A percentile compares a stretch with the other conserved stretches of the same genome.
Conservation (phyloP, 305 asterid genomes). For the Salvia sclarea region DNA sequence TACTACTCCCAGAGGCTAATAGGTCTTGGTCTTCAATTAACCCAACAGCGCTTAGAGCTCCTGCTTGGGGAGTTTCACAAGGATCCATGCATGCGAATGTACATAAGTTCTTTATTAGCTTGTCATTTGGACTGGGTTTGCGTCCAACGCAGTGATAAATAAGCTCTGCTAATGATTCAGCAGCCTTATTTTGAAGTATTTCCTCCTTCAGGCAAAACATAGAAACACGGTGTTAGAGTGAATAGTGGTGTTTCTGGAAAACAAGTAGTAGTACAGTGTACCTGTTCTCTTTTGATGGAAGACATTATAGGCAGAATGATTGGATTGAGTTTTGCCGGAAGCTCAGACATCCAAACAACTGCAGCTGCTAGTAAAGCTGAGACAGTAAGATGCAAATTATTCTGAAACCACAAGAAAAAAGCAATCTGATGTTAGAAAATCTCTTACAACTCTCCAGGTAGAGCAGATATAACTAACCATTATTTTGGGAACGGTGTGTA, state of each 20-base stretch:
- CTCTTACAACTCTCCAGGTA: conserved; percentile 18
- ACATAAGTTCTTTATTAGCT: conserved; percentile 84
- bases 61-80: conserved; percentile 96
- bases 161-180: conserved; percentile 95
- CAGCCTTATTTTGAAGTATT: conserved; percentile 87
- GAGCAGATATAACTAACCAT: conserved; percentile 13
- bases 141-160: conserved; percentile 79
- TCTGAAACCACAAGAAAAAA: conserved; percentile 53
- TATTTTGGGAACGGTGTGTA: conserved; percentile 1
- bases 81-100: conserved; percentile 89
- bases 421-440: conserved; percentile 34
- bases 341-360: conserved; percentile 96
- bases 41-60: conserved; percentile 74
- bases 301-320: conserved; percentile 93
- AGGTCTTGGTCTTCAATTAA: conserved; percentile 91
- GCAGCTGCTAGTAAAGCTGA: conserved; percentile 93
- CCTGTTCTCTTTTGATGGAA: conserved; percentile 96
- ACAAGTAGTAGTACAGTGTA: conserved; percentile 22
- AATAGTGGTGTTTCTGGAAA: conserved; percentile 26
- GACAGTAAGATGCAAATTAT: conserved; percentile 86
- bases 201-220: conserved; percentile 70
- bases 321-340: conserved; percentile 87
- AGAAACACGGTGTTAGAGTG: conserved; percentile 36
- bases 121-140: conserved; percentile 96
- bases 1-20: conserved; percentile 65